Conservation (phyloP, 2,329 filamentous ascomycete species). For the Aspergillus caelatus region DNA sequence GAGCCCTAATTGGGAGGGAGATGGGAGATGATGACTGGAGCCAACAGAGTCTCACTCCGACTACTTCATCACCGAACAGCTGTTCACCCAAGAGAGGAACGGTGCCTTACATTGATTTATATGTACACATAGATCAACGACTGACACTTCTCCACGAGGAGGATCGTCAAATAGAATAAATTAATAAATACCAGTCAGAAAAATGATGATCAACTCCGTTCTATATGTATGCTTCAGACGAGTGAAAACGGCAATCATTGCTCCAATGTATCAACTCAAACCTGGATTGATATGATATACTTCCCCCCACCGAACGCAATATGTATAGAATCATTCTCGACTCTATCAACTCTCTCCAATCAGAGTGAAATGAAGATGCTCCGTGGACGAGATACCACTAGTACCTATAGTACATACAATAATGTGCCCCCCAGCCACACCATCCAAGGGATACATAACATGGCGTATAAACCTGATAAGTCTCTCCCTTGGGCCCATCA, state of each 20-base stretch:
- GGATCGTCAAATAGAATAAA: neutral
- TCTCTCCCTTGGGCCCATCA: neutral
- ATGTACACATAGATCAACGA: neutral
- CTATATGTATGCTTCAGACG: neutral
- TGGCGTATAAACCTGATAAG: neutral
- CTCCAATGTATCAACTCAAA: neutral
- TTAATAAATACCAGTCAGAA: constrained; percentile 2
- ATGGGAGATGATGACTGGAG: constrained; percentile 7
- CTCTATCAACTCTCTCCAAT: neutral
- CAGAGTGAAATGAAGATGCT: neutral
- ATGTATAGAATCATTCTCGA: neutral
- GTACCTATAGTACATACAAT: neutral
- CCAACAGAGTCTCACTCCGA: constrained; percentile 2
- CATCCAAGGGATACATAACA: neutral
- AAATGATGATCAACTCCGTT: neutral
- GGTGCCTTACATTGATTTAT: constrained; percentile 5
- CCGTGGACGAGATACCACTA: neutral
- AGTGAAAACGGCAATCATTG: neutral
- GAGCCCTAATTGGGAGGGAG: neutral
- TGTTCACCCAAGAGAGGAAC: constrained; percentile 33
- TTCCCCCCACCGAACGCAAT: neutral
- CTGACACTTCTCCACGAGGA: neutral
- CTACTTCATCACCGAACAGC: constrained; percentile 46
- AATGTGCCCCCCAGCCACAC: neutral
- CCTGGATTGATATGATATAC: neutral